Conservation (phyloP, 352 stramenopile species). For the Phytophthora hibernalis region DNA sequence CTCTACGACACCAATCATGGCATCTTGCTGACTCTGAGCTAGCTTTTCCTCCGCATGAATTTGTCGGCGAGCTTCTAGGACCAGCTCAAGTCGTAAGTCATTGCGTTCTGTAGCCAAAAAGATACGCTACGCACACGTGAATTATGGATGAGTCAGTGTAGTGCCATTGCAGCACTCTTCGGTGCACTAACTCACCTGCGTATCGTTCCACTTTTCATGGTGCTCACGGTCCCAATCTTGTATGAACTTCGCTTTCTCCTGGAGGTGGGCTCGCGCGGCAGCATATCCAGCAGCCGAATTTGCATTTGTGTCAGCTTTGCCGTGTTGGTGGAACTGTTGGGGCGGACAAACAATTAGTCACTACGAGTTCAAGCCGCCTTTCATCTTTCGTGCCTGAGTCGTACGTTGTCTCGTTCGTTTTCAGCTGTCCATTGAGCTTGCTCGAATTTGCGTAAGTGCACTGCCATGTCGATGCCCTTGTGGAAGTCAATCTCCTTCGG, state of each 20-base stretch:
- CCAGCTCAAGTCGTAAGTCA: slow-evolving; percentile 68
- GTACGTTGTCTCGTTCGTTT: slow-evolving; percentile 55
- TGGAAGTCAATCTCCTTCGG: slow-evolving; percentile 57
- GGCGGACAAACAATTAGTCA: slow-evolving; percentile 1
- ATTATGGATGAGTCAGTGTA: not conserved
- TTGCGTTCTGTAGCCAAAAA: slow-evolving; percentile 50
- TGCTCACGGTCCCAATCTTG: slow-evolving; percentile 66
- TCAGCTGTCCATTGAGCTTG: slow-evolving; percentile 64
- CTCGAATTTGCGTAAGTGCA: slow-evolving; percentile 69
- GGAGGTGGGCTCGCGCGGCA: slow-evolving; percentile 52
- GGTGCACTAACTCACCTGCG: slow-evolving; percentile 44
- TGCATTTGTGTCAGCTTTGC: slow-evolving; percentile 30
- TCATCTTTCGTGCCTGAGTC: not conserved
- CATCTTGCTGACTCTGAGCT: slow-evolving; percentile 46
- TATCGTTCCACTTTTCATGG: slow-evolving; percentile 59
- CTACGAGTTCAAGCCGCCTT: not conserved
- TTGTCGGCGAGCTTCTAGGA: slow-evolving; percentile 53
- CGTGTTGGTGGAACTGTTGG: slow-evolving; percentile 41
- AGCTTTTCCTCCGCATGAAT: slow-evolving; percentile 40
- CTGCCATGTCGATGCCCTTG: slow-evolving; percentile 75
- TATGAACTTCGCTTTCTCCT: slow-evolving; percentile 69
- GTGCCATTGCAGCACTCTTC: not conserved
- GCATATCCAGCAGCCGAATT: slow-evolving; percentile 31
- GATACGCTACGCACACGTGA: slow-evolving; percentile 29
- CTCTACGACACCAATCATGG: slow-evolving; percentile 45